Evolutionary conservation across 2,329 filamentous ascomycete genomes (phyloP).

Genomic region (Fusarium longipes): DNA sequence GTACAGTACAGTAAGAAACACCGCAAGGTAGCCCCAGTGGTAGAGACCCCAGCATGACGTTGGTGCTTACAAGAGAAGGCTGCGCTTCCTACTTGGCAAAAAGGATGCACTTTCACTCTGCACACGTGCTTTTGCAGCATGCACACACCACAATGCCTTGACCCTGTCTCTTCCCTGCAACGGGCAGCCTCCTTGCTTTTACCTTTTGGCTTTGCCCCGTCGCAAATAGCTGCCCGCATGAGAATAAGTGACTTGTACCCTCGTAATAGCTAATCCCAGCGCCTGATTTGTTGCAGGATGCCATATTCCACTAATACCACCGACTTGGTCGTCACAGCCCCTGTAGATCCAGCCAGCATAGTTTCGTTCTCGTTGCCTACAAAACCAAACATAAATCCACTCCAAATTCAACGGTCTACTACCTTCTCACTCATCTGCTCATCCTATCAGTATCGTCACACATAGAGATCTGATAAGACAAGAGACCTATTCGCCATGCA

Average conservation of each 20-base stretch:
- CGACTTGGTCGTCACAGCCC: slow-evolving; percentile 24
- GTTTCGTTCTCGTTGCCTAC: slow-evolving; percentile 7
- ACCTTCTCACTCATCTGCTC: background rate
- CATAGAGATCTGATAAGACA: background rate
- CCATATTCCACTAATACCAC: slow-evolving; percentile 21
- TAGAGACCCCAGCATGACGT: background rate
- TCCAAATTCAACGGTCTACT: background rate
- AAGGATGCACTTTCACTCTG: background rate
- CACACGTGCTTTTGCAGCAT: background rate
- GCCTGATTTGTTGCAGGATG: slow-evolving; percentile 16
- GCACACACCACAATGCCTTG: background rate
- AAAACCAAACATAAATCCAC: slow-evolving; percentile 32
- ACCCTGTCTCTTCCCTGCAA: background rate
- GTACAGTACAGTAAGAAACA: slow-evolving; percentile 11
- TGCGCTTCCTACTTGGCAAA: slow-evolving; percentile 5
- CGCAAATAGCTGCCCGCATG: background rate
- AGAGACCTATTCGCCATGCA: slow-evolving; percentile 25
- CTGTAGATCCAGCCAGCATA: slow-evolving; percentile 24
- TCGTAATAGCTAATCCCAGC: slow-evolving; percentile 16
- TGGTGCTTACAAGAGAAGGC: slow-evolving; percentile 10
- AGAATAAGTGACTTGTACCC: background rate
- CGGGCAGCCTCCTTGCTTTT: background rate
- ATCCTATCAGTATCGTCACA: background rate
- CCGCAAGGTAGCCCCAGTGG: background rate
- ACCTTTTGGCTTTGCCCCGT: background rate